Base-by-base conservation (phyloP, 305 asterid species). In the Fraxinus ornus region DNA sequence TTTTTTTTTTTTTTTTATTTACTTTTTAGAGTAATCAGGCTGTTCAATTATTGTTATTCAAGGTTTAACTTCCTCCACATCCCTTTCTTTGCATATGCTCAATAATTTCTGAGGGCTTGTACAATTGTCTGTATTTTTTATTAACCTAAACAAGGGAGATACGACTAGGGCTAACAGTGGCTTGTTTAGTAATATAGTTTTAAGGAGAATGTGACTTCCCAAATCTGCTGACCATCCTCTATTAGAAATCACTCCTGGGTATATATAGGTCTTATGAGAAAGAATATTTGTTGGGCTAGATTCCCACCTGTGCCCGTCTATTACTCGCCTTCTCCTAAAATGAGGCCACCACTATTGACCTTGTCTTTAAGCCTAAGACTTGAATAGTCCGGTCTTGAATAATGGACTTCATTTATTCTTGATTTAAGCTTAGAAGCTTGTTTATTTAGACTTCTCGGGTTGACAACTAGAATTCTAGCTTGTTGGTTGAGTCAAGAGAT, bases 71-170 rank as follows among this genome's bases (percentile, higher is more conserved):
- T 77, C 76, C 52, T 74, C 70, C 32, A 70, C 49, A 35, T 8
- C 55, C 78, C 33, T 75, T 75, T 75, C 19, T 47, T 7, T 74
- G 81, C 57, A 44, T 80, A 7, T 7, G 35, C 76, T 44, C 7
- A 47, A 71, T 10, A 24, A 17, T 78, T 41, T 30, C 39, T 76
- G 44, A 77, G 37, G 62, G 77, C 83, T 10, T 17, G 5, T 33
- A 24, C 47, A 68, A 70, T 77, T 71, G 39, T 60, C 82, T 70
- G 36, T 21, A 37, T 74, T 19, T 33, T 13, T 75, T 74, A 62
- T 37, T 35, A 28, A 77, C 17, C 83, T 22, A 32, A 83, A 77
- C 47, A 80, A 75, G 79, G 66, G 26, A 83, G 83, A 64, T 77
- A 15, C 9, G 13, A 84, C 64, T 55, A 74, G 24, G 30, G 57